Conservation (phyloP, 2,329 filamentous ascomycete genomes). For the Venturia aucupariae region DNA sequence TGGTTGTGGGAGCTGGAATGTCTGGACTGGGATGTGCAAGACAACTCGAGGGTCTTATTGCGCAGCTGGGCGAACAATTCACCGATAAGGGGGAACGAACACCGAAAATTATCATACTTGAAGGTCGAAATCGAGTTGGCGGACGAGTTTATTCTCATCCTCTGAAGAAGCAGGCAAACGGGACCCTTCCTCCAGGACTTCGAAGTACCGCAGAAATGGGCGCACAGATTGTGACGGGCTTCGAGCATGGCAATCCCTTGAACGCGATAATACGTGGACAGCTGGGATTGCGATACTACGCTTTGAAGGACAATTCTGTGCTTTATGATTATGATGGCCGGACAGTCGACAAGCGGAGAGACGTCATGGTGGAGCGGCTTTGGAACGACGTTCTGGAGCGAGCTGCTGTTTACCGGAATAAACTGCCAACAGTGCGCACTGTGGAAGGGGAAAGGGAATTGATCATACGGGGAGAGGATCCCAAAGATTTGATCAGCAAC, state of each 20-base stretch:
- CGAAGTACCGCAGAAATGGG: conserved; percentile 88
- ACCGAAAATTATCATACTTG: conserved; percentile 70
- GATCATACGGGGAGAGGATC: conserved; percentile 76
- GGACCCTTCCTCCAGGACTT: conserved; percentile 43
- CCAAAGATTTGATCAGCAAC: conserved; percentile 43
- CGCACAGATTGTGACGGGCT: conserved; percentile 96
- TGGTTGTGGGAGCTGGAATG: conserved; percentile 89
- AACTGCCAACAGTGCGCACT: conserved; percentile 57
- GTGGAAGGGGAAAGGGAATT: conserved; percentile 75
- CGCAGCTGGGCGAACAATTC: conserved; percentile 65
- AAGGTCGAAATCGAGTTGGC: conserved; percentile 79
- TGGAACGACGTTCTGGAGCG: conserved; percentile 94
- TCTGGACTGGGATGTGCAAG: conserved; percentile 85
- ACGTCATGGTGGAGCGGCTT: conserved; percentile 77
- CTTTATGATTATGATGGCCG: conserved; percentile 79
- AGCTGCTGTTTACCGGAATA: conserved; percentile 82
- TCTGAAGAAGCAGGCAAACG: conserved; percentile 48
- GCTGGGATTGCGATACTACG: conserved; percentile 76
- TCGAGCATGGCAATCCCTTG: conserved; percentile 88
- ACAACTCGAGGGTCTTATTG: conserved; percentile 78
- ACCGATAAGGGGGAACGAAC: conserved; percentile 55
- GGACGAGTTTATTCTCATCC: conserved; percentile 87
- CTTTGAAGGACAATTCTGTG: conserved; percentile 68
- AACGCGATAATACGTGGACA: conserved; percentile 88
- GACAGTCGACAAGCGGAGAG: conserved; percentile 67